phyloP scores from a whole-genome alignment of 2,329 filamentous ascomycete species.

The Ophiostoma triangulosporum region DNA sequence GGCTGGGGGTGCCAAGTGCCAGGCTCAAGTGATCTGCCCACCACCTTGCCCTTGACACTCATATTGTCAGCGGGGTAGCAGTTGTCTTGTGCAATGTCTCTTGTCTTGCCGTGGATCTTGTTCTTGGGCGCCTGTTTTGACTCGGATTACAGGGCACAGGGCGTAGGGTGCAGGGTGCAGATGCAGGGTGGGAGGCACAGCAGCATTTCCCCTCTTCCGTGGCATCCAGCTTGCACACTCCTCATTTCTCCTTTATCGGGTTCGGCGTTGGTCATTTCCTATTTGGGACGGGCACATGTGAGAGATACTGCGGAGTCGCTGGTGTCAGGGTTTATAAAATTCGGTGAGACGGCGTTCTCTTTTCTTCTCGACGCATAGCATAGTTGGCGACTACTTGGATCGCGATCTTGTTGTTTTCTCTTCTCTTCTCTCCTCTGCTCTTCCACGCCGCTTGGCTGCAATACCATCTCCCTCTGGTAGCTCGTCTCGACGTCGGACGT shows the following conservation, averaged over 20 bases:
- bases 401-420: not conserved
- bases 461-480: not conserved
- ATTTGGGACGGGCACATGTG: not conserved
- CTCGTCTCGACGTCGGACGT: not conserved
- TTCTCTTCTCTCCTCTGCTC: not conserved
- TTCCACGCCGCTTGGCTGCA: not conserved
- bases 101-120: not conserved
- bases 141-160: not conserved
- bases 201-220: not conserved
- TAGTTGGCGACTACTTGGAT: not conserved
- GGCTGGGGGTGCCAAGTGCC: not conserved
- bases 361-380: not conserved
- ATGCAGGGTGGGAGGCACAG: not conserved
- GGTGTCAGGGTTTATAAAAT: not conserved
- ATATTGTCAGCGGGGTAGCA: not conserved
- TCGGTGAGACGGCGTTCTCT: conserved; percentile 1
- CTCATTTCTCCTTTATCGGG: not conserved
- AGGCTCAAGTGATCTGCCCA: not conserved
- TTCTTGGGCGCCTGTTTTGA: not conserved
- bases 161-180: not conserved
- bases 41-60: not conserved
- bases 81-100: not conserved
- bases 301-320: not conserved
- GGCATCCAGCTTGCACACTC: not conserved
- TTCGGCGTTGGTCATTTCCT: conserved; percentile 2